Evolutionary conservation across 192 early-diverging fungal species (phyloP).

Genomic region (Anaeromyces robustus): DNA sequence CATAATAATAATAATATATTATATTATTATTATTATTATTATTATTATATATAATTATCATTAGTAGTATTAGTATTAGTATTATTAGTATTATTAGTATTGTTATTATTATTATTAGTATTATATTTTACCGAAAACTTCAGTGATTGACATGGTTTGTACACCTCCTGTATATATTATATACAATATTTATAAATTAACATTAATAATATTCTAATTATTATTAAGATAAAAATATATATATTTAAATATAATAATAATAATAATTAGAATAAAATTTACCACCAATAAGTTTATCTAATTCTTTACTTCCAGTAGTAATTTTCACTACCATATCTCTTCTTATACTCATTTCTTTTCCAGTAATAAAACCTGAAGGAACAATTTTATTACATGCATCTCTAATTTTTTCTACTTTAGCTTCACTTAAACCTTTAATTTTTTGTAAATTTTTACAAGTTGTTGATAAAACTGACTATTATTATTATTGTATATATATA

Average conservation of each 20-base stretch:
- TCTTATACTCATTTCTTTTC: slow-evolving; percentile 24
- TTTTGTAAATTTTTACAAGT: slow-evolving; percentile 42
- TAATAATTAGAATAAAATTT: too few relatives aligned
- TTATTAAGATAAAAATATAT: too few relatives aligned
- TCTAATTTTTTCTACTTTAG: slow-evolving; percentile 76
- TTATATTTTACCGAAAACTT: slow-evolving; percentile 45
- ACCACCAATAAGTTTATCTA: slow-evolving; percentile 64
- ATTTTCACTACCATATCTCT: slow-evolving; percentile 37
- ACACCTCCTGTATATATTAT: slow-evolving; percentile 31
- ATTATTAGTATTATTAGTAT: background rate
- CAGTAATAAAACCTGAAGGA: slow-evolving; percentile 51
- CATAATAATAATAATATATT: background rate
- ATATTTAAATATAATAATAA: too few relatives aligned
- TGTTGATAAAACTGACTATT: slow-evolving; percentile 57
- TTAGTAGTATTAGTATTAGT: background rate
- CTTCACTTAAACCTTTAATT: slow-evolving; percentile 70
- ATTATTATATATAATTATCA: too few relatives aligned
- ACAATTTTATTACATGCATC: slow-evolving; percentile 21
- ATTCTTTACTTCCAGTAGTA: slow-evolving; percentile 57
- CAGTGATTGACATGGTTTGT: slow-evolving; percentile 67
- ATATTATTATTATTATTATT: background rate
- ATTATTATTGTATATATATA: background rate
- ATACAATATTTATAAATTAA: too few relatives aligned
- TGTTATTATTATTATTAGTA: background rate
- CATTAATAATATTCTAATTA: too few relatives aligned